Percentiles rank a stretch among this genome's conserved stretches.
Conservation (phyloP, 2,329 filamentous ascomycete genomes). For the Paracoccidioides brasiliensis region DNA sequence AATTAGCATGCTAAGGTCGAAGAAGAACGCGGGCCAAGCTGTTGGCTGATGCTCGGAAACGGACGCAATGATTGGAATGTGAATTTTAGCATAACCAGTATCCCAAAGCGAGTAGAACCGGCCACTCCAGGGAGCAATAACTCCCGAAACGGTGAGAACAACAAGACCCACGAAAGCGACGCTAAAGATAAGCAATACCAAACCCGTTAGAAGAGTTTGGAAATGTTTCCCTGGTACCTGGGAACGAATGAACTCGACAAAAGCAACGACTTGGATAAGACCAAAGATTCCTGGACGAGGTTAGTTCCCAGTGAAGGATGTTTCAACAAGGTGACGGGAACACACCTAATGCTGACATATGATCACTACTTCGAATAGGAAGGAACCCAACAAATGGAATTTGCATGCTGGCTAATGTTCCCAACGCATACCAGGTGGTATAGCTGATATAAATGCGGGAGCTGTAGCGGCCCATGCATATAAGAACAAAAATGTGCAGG, state of each 20-base stretch:
- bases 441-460: slow-evolving; percentile 90
- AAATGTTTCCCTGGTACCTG: slow-evolving; percentile 88
- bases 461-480: slow-evolving; percentile 96
- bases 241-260: slow-evolving; percentile 80
- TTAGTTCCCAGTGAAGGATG: neutral
- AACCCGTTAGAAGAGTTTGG: slow-evolving; percentile 69
- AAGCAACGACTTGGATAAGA: slow-evolving; percentile 81
- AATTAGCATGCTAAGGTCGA: slow-evolving; percentile 94
- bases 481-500: slow-evolving; percentile 81
- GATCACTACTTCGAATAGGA: slow-evolving; percentile 91
- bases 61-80: slow-evolving; percentile 99
- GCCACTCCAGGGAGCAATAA: slow-evolving; percentile 94
- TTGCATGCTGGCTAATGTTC: slow-evolving; percentile 96
- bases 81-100: slow-evolving; percentile 95
- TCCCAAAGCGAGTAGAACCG: slow-evolving; percentile 99
- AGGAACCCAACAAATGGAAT: slow-evolving; percentile 97
- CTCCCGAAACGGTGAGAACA: slow-evolving; percentile 67
- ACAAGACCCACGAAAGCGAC: slow-evolving; percentile 66
- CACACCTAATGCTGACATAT: slow-evolving; percentile 90
- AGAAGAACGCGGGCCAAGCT: slow-evolving; percentile 98
- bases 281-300: slow-evolving; percentile 67
- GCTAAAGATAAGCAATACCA: slow-evolving; percentile 61
- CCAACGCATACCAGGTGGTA: slow-evolving; percentile 93
- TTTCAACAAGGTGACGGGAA: slow-evolving; percentile 5
- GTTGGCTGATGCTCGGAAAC: slow-evolving; percentile 98